Evolutionary conservation across 352 stramenopile species (phyloP), one percentile per base, ranked within the genome.

Genomic region (Phytopythium montanum): DNA sequence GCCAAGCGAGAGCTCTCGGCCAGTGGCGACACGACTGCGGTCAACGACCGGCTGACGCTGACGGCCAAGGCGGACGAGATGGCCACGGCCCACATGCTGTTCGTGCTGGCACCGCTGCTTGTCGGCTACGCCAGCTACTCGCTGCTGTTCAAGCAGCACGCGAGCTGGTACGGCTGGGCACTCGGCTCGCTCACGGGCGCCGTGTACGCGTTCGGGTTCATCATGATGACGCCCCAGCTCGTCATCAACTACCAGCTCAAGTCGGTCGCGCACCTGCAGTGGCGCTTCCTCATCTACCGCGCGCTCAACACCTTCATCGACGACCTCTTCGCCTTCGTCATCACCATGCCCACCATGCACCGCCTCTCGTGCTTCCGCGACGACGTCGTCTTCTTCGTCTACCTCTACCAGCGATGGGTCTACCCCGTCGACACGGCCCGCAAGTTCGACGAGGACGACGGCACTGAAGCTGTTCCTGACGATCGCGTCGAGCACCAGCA

Each of bases 221-320:
- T 96, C 52, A 85, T 92, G 51, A 93, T 97, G 75, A 94, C 88
- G 29, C 90, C 90, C 5, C 90, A 97, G 68, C 66, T 98, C 21
- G 97, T 98, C 64, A 92, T 97, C 62, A 97, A 97, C 65, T 97
- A 97, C 62, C 84, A 90, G 59, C 76, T 97, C 46, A 97, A 97
- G 65, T 93, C 76, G 10, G 89, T 97, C 21, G 88, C 89, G 18
- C 90, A 97, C 55, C 61, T 97, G 41, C 88, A 94, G 58, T 99
- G 97, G 95, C 83, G 93, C 38, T 87, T 97, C 51, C 79, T 99
- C 52, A 88, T 98, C 54, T 99, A 99, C 76, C 81, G 85, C 31
- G 80, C 92, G 10, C 92, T 97, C 64, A 97, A 96, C 70, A 97
- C 90, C 10, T 97, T 97, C 70, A 94, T 97, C 53, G 90, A 97